Evolutionary conservation across 2,329 filamentous ascomycete genomes (phyloP).

Genomic region (Fusarium lyarnte): DNA sequence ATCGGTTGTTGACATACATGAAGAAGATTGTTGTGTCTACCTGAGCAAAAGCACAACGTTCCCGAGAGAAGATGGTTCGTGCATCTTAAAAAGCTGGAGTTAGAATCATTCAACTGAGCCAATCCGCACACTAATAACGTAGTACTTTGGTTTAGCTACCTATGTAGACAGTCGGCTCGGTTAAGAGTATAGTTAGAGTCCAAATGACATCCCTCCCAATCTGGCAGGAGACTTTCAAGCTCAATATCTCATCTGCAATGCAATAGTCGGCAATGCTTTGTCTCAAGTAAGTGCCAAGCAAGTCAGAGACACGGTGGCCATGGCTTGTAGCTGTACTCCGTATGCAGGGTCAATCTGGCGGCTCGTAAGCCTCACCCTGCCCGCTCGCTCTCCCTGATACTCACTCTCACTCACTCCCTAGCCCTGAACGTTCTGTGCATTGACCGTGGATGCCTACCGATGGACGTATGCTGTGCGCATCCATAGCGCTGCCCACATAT

Average conservation of each 20-base stretch:
- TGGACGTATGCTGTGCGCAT: not conserved
- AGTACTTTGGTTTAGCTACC: not conserved
- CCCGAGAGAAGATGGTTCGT: not conserved
- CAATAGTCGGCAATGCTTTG: not conserved
- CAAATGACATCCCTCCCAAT: not conserved
- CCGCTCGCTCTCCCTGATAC: not conserved
- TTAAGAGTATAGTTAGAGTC: not conserved
- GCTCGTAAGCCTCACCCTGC: conserved; percentile 2
- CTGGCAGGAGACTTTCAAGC: too few relatives aligned
- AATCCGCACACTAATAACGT: not conserved
- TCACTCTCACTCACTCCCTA: not conserved
- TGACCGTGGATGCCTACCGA: not conserved
- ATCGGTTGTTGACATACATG: conserved; percentile 4
- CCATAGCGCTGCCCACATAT: not conserved
- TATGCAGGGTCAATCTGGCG: not conserved
- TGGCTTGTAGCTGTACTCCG: not conserved
- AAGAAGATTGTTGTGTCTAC: not conserved
- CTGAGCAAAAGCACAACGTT: not conserved
- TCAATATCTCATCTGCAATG: not conserved
- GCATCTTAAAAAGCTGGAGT: not conserved
- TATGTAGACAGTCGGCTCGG: not conserved
- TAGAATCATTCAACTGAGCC: not conserved
- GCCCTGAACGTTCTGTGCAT: not conserved
- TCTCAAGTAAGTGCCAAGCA: not conserved
- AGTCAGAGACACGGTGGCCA: too few relatives aligned